A percentile compares a stretch with the other conserved stretches of the same genome.
phyloP scores from a whole-genome alignment of 106 monocot genomes.

The Ottelia alismoides region DNA sequence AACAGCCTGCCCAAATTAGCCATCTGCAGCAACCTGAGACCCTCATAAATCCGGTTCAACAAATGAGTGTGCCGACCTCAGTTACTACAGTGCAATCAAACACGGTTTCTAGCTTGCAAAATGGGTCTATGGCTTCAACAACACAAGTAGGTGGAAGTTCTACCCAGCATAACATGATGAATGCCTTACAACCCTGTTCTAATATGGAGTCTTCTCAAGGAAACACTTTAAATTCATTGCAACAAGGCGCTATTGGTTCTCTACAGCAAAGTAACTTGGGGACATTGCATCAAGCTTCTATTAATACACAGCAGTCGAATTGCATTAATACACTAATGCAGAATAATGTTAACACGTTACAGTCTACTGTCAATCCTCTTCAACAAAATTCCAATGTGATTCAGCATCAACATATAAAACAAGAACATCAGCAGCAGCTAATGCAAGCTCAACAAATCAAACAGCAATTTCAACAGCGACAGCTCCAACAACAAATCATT shows the following conservation, averaged over 20 bases:
- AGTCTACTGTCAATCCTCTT: slow-evolving; percentile 23
- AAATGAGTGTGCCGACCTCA: slow-evolving; percentile 34
- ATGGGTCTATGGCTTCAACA: slow-evolving; percentile 35
- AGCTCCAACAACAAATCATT: background rate
- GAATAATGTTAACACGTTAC: slow-evolving; percentile 25
- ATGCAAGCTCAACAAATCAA: slow-evolving; percentile 40
- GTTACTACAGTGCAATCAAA: slow-evolving; percentile 31
- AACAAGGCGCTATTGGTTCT: slow-evolving; percentile 32
- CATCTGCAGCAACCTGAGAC: slow-evolving; percentile 53
- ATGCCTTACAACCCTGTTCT: slow-evolving; percentile 21
- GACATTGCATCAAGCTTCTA: slow-evolving; percentile 32
- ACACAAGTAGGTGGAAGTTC: slow-evolving; percentile 20
- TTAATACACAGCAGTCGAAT: slow-evolving; percentile 30
- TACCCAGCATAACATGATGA: slow-evolving; percentile 30
- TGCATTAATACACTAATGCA: slow-evolving; percentile 31
- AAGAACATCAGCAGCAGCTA: slow-evolving; percentile 10
- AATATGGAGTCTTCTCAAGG: slow-evolving; percentile 34
- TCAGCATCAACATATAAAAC: slow-evolving; percentile 25
- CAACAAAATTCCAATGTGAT: slow-evolving; percentile 35
- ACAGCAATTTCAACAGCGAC: slow-evolving; percentile 20
- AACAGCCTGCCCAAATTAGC: slow-evolving; percentile 39
- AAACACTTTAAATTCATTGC: slow-evolving; percentile 40
- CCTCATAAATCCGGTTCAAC: slow-evolving; percentile 44
- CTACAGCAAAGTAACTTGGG: slow-evolving; percentile 38
- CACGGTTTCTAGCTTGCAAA: slow-evolving; percentile 24